Evolutionary conservation across 2,329 filamentous ascomycete species (phyloP).

Genomic region (Fusarium euwallaceae): DNA sequence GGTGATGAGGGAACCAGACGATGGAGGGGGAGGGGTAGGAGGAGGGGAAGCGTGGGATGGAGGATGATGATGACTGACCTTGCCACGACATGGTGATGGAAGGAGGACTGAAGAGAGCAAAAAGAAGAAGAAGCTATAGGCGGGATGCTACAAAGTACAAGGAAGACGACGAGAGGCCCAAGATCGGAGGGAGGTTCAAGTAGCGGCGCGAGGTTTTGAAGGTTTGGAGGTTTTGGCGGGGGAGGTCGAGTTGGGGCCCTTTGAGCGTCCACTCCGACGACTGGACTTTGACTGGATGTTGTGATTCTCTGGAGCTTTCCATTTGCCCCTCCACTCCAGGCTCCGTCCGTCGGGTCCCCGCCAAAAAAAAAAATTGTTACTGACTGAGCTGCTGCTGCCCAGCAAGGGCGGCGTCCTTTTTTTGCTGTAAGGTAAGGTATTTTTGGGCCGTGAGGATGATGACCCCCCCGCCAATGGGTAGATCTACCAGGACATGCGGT

Average conservation of each 20-base stretch:
- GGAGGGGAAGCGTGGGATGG: slow-evolving; percentile 5
- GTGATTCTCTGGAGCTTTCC: slow-evolving; percentile 40
- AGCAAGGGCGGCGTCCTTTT: background rate
- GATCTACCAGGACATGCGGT: background rate
- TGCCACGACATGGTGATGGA: slow-evolving; percentile 77
- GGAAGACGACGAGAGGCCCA: slow-evolving; percentile 7
- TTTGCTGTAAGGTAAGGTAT: background rate
- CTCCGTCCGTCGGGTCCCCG: slow-evolving; percentile 29
- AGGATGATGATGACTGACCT: slow-evolving; percentile 63
- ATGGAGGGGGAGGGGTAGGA: slow-evolving; percentile 35
- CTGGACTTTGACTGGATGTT: slow-evolving; percentile 23
- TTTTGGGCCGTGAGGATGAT: slow-evolving; percentile 2
- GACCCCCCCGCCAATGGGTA: background rate
- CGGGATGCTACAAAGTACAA: slow-evolving; percentile 7
- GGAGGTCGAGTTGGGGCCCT: slow-evolving; percentile 26
- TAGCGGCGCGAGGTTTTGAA: slow-evolving; percentile 39
- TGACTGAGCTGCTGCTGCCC: slow-evolving; percentile 21
- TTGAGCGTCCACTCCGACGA: background rate
- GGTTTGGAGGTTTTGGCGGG: slow-evolving; percentile 37
- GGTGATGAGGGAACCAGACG: slow-evolving; percentile 38
- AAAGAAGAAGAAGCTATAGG: slow-evolving; percentile 9
- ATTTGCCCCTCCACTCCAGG: slow-evolving; percentile 42
- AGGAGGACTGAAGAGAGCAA: slow-evolving; percentile 26
- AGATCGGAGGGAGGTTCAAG: slow-evolving; percentile 10
- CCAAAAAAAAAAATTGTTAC: slow-evolving; percentile 40